Percentiles rank a stretch among this genome's conserved stretches.
Conservation (phyloP, 163 green algal genomes). For the Coccomyxa subellipsoidea region DNA sequence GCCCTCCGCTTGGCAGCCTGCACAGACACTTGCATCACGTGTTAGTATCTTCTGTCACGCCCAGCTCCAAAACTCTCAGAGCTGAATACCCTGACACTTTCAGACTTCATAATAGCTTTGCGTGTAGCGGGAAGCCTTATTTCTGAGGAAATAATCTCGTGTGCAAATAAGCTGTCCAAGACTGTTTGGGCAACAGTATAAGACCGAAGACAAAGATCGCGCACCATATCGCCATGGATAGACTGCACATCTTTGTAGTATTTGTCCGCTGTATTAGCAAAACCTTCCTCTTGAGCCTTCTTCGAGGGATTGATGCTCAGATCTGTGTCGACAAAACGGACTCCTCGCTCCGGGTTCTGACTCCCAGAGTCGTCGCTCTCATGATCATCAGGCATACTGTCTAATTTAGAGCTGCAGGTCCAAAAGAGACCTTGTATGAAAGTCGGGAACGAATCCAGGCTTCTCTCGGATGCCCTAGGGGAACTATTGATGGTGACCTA, state of each 20-base stretch:
- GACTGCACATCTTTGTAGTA: constrained; percentile 16
- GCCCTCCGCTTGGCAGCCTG: constrained; percentile 74
- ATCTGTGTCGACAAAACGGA: neutral
- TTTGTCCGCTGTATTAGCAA: neutral
- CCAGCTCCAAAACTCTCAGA: neutral
- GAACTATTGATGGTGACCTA: too few relatives aligned
- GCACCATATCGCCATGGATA: constrained; percentile 33
- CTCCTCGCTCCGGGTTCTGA: neutral
- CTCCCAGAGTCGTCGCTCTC: neutral
- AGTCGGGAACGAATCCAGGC: neutral
- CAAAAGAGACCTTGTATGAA: neutral
- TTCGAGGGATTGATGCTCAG: constrained; percentile 2
- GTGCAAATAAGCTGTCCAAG: neutral
- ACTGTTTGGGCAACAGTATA: neutral
- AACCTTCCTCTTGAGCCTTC: neutral
- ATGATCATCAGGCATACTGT: neutral
- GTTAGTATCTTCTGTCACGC: neutral
- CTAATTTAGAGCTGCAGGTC: neutral
- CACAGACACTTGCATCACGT: neutral
- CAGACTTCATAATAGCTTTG: too few relatives aligned
- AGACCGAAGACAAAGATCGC: neutral
- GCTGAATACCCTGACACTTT: too few relatives aligned
- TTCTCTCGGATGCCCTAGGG: too few relatives aligned
- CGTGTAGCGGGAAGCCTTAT: too few relatives aligned
- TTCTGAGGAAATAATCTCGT: too few relatives aligned